Percentiles rank a stretch among this genome's conserved stretches.
Conservation (phyloP, 1,139 yeast species). For the Hanseniaspora gamundiae region DNA sequence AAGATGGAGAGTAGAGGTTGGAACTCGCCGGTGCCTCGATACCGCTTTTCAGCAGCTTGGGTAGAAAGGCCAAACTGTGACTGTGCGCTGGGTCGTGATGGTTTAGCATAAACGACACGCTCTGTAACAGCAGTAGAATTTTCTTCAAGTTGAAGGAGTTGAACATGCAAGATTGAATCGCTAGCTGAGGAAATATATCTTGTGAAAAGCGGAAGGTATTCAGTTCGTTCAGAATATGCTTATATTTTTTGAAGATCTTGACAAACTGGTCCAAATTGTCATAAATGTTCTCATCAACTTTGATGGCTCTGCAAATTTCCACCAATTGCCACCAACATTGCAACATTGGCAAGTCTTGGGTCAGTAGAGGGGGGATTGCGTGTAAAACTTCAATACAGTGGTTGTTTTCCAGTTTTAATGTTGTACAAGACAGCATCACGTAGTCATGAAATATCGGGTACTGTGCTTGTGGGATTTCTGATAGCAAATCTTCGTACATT, state of each 20-base stretch:
- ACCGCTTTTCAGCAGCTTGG: slow-evolving; percentile 17
- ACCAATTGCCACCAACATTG: background rate
- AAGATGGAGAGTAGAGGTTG: background rate
- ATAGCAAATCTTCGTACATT: background rate
- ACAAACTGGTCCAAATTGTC: slow-evolving; percentile 17
- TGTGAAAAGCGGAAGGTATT: slow-evolving; percentile 7
- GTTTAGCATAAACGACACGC: slow-evolving; percentile 22
- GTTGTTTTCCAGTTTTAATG: slow-evolving; percentile 16
- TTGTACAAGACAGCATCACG: background rate
- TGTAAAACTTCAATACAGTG: slow-evolving; percentile 22
- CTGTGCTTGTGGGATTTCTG: background rate
- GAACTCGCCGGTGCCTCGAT: slow-evolving; percentile 2
- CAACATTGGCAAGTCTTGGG: background rate
- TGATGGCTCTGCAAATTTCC: background rate
- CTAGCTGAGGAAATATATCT: slow-evolving; percentile 9
- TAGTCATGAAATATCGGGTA: background rate
- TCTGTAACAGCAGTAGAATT: slow-evolving; percentile 20
- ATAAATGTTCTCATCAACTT: slow-evolving; percentile 19
- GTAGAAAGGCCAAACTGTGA: slow-evolving; percentile 21
- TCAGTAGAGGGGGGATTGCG: slow-evolving; percentile 6
- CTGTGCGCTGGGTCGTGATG: slow-evolving; percentile 22
- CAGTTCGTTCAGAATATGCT: slow-evolving; percentile 10
- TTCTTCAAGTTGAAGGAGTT: slow-evolving; percentile 19
- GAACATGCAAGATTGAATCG: slow-evolving; percentile 12
- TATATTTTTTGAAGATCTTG: slow-evolving; percentile 14